These are phyloP conservation scores for Zychaea mexicana DNA, from an alignment of 371 early-diverging fungal genomes.

Conservation along the genomic window DNA sequence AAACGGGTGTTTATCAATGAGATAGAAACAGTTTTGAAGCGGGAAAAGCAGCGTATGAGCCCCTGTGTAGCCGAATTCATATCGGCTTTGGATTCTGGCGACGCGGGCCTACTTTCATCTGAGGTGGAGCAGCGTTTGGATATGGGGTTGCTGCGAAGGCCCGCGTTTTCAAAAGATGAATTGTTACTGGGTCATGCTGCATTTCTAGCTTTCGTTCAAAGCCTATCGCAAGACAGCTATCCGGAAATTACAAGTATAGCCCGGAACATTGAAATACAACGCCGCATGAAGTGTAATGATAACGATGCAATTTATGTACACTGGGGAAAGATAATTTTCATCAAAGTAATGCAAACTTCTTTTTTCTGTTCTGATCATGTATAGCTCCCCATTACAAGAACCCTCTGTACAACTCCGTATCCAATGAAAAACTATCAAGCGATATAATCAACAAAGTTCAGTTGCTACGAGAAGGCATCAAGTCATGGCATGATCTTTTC, in stretches of 20 bases:
- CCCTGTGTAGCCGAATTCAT: slow-evolving; percentile 5
- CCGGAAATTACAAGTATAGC: slow-evolving; percentile 1
- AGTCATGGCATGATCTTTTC: slow-evolving; percentile 14
- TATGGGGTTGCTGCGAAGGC: slow-evolving; percentile 23
- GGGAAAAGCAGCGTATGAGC: not conserved
- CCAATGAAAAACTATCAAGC: not conserved
- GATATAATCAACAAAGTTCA: slow-evolving; percentile 10
- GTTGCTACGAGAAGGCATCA: slow-evolving; percentile 10
- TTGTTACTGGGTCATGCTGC: slow-evolving; percentile 25
- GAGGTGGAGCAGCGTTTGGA: slow-evolving; percentile 28
- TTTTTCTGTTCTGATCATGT: not conserved
- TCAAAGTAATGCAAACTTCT: not conserved
- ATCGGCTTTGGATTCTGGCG: slow-evolving; percentile 9
- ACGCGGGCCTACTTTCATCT: not conserved
- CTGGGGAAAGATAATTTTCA: not conserved
- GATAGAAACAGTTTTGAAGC: not conserved
- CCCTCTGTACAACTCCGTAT: not conserved
- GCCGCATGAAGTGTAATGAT: not conserved
- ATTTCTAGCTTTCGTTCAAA: not conserved
- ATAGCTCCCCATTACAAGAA: not conserved
- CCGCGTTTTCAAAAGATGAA: slow-evolving; percentile 32
- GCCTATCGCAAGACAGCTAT: not conserved
- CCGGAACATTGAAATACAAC: not conserved
- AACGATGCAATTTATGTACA: not conserved
- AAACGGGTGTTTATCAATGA: not conserved